These are phyloP conservation scores for Blastocystis sp. DNA, from an alignment of 352 stramenopile species.

Conservation along the genomic window DNA sequence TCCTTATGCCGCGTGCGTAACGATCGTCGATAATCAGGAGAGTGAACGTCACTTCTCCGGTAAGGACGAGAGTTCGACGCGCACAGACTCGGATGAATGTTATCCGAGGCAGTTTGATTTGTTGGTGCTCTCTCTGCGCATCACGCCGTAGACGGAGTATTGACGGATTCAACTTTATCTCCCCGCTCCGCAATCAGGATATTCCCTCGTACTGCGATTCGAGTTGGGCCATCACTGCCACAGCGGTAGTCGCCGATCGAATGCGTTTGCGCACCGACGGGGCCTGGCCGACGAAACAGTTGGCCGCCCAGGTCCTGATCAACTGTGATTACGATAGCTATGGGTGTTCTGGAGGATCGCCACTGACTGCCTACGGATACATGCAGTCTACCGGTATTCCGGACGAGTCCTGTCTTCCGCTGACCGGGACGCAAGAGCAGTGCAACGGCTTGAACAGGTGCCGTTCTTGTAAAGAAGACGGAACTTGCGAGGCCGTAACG, in stretches of 20 bases:
- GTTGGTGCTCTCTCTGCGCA: neutral
- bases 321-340: constrained; percentile 83
- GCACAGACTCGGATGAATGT: neutral
- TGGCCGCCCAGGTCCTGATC: constrained; percentile 85
- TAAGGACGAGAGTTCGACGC: neutral
- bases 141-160: constrained; percentile 81
- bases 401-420: constrained; percentile 91
- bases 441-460: constrained; percentile 87
- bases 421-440: constrained; percentile 85
- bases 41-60: neutral
- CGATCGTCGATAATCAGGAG: neutral
- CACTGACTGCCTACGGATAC: constrained; percentile 87
- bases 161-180: constrained; percentile 89
- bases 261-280: constrained; percentile 75
- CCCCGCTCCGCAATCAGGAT: constrained; percentile 97
- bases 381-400: constrained; percentile 88
- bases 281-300: constrained; percentile 80
- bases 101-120: neutral
- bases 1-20: neutral
- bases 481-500: constrained; percentile 84
- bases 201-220: constrained; percentile 90
- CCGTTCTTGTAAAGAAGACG: constrained; percentile 83
- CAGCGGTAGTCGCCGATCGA: constrained; percentile 43
- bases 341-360: constrained; percentile 89
- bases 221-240: constrained; percentile 84